Base-by-base conservation (phyloP, 2,329 filamentous ascomycete species). In the Boeremia lycopersici region DNA sequence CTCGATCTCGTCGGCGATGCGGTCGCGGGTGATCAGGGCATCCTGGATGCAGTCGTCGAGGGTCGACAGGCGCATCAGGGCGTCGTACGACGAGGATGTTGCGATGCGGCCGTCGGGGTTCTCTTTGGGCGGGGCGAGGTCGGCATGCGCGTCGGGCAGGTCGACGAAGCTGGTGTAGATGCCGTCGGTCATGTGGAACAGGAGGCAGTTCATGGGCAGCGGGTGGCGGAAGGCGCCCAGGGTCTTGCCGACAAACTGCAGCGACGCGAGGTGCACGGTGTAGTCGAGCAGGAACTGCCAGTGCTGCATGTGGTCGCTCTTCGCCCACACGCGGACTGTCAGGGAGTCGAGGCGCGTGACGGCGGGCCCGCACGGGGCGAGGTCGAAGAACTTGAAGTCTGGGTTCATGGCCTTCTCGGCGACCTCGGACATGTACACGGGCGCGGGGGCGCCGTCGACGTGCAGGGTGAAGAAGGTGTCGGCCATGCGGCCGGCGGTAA, bases 11-110 rank as follows among this genome's bases (percentile, higher is more conserved):
- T 82, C 77, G 42, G 90, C 86, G 8, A 98, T 81, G 48, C 83
- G 82, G 56, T 89, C 86, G 12, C 89, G 86, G 0, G 91, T 96
- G 1, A 87, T 84, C 9, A 96, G 78, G 1, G 92, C 92, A 74
- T 98, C 93, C 70, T 96, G 91, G 23, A 97, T 90, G 49, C 92
- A 96, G 70, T 89, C 90, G 59, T 96, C 91, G 13, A 98, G 81
- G 53, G 93, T 96, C 6, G 90, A 88, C 10, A 98, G 81, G 56
- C 90, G 88, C 87, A 97, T 93, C 17, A 98, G 80, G 2, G 90
- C 86, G 68, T 91, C 92, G 73, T 96, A 97, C 0, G 92, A 92
- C 0, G 91, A 92, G 0, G 89, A 92, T 0, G 84, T 70, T n/a
- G 84, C 78, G 0, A 84, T 71, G 2, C 78, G 63, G 1, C 81